Evolutionary conservation across 2,329 filamentous ascomycete species (phyloP).

Genomic region (Corynespora cassiicola): DNA sequence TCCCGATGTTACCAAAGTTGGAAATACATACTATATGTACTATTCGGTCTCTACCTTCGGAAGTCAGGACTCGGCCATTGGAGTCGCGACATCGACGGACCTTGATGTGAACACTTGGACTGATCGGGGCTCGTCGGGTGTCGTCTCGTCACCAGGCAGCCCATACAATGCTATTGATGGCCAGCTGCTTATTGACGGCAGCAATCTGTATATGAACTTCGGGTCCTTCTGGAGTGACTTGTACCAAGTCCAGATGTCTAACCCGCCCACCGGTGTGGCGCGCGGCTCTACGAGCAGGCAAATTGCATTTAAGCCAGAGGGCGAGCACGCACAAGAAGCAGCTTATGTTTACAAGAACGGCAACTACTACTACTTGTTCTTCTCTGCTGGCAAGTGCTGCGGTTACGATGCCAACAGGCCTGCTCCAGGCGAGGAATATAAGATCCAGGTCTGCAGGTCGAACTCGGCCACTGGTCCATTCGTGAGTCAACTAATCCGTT

Average conservation of each 20-base stretch:
- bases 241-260: slow-evolving; percentile 62
- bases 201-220: slow-evolving; percentile 64
- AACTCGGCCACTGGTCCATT: slow-evolving; percentile 60
- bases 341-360: slow-evolving; percentile 62
- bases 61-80: slow-evolving; percentile 64
- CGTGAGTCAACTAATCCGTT: slow-evolving; percentile 28
- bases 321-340: slow-evolving; percentile 63
- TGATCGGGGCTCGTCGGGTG: slow-evolving; percentile 59
- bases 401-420: slow-evolving; percentile 61
- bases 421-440: slow-evolving; percentile 67
- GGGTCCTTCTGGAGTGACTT: slow-evolving; percentile 74
- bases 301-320: slow-evolving; percentile 61
- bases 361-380: slow-evolving; percentile 70
- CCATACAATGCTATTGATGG: slow-evolving; percentile 55
- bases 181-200: too few relatives aligned
- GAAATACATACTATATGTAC: slow-evolving; percentile 63
- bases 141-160: slow-evolving; percentile 41
- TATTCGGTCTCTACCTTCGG: slow-evolving; percentile 67
- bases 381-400: slow-evolving; percentile 67
- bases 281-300: slow-evolving; percentile 49
- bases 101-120: slow-evolving; percentile 63
- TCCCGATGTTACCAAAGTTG: slow-evolving; percentile 64
- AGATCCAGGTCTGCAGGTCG: slow-evolving; percentile 70
- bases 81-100: slow-evolving; percentile 53
- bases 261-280: slow-evolving; percentile 37